Conservation (phyloP, 1,139 yeast genomes). For the Blastobotrys proliferans region DNA sequence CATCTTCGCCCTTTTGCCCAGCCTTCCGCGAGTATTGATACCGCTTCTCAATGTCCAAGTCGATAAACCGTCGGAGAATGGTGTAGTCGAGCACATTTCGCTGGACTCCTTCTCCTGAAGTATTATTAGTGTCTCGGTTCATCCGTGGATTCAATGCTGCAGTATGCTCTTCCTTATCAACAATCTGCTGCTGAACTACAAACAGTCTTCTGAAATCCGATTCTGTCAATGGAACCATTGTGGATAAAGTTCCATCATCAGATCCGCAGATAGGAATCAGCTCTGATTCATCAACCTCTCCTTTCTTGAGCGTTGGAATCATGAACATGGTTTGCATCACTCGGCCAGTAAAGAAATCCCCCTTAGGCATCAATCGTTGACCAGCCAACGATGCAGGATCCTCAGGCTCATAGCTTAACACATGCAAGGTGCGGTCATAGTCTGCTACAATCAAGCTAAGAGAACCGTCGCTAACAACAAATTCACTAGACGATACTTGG, state of each 20-base stretch:
- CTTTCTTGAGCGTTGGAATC: conserved; percentile 44
- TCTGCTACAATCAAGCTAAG: conserved; percentile 69
- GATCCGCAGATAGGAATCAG: conserved; percentile 56
- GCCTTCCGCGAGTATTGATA: conserved; percentile 30
- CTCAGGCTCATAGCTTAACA: conserved; percentile 88
- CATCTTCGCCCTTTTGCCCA: conserved; percentile 32
- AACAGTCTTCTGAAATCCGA: conserved; percentile 73
- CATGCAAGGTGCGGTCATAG: conserved; percentile 61
- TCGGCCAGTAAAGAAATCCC: conserved; percentile 68
- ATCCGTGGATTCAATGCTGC: conserved; percentile 75
- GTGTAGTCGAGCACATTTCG: conserved; percentile 28
- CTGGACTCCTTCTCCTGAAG: conserved; percentile 9
- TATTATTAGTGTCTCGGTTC: conserved; percentile 23
- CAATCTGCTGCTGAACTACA: conserved; percentile 81
- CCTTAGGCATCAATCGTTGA: conserved; percentile 62
- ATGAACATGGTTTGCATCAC: conserved; percentile 55
- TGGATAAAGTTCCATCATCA: conserved; percentile 72
- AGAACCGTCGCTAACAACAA: conserved; percentile 66
- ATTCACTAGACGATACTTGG: conserved; percentile 63
- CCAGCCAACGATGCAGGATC: conserved; percentile 83
- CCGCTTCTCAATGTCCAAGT: conserved; percentile 26
- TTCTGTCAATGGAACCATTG: conserved; percentile 74
- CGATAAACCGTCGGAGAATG: conserved; percentile 25
- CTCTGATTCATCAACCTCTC: conserved; percentile 27
- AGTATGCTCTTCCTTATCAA: conserved; percentile 66